Evolutionary conservation across 202 grass and related monocot genomes (phyloP).

Genomic region (Panicum hallii): DNA sequence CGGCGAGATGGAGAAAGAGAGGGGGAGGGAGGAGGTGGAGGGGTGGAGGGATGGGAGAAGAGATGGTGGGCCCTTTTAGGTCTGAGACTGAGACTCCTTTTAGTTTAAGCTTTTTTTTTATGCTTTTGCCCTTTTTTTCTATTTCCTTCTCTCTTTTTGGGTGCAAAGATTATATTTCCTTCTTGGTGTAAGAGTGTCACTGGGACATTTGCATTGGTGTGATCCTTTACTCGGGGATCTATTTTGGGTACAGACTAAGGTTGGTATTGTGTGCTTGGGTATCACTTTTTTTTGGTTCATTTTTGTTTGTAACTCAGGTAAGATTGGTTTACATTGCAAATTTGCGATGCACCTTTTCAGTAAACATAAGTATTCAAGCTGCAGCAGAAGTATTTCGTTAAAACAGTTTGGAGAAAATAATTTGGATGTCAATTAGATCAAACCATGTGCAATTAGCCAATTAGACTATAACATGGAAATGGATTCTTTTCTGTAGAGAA

Average conservation of each 20-base stretch:
- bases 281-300: background rate
- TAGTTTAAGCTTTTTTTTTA: slow-evolving; percentile 39
- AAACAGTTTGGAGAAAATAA: background rate
- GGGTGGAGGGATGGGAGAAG: slow-evolving; percentile 39
- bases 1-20: slow-evolving; percentile 43
- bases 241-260: slow-evolving; percentile 38
- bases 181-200: background rate
- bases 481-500: background rate
- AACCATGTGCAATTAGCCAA: too few species aligned
- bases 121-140: background rate
- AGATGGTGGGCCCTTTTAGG: slow-evolving; percentile 55
- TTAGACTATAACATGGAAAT: background rate
- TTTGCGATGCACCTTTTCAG: background rate
- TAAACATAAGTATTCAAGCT: background rate
- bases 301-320: background rate
- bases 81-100: slow-evolving; percentile 43
- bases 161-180: background rate
- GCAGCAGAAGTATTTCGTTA: background rate
- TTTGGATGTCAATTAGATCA: background rate
- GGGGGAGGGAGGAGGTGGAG: slow-evolving; percentile 1
- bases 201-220: background rate
- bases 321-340: background rate
- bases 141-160: too few species aligned
- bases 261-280: background rate
- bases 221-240: slow-evolving; percentile 41